Base-by-base conservation (phyloP, 202 grass and related monocot genomes). In the Setaria viridis region DNA sequence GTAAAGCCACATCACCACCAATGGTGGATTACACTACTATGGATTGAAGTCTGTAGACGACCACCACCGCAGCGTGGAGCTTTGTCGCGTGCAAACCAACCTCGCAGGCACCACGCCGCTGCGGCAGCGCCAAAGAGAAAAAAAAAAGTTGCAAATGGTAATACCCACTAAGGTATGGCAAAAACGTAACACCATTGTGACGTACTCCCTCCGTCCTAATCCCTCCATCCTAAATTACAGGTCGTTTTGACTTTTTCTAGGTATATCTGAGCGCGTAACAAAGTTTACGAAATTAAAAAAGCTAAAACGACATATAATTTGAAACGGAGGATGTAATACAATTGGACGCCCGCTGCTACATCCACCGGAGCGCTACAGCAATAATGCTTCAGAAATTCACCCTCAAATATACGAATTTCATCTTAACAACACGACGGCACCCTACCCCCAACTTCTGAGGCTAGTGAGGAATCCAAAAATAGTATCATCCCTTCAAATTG, bases 381-480 rank as follows among this genome's bases (percentile, higher is more conserved):
- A 72, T 62, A 62, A 72, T 74, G 58, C 72, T 55, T 87, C 34
- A 1, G 49, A 87, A 68, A 86, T 87, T 45, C 39, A 82, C 37
- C 37, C 41, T 79, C 58, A 69, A 86, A 68, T 79, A 56, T 74
- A 87, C 57, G 53, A 77, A 65, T 83, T 87, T 55, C 35, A 87
- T 15, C 42, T 74, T 79, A 33, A 68, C 76, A 67, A 84, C n/a
- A 74, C n/a, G 57, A 50, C 56, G 32, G 39, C 72, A 79, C 59
- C 88, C 79, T 78, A 90, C 5, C 48, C 83, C 57, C 67, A 74
- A 54, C 70, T 78, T 78, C 83, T 83, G 66, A 62, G 79, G 53
- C 83, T 72, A 83, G 43, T 10, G 57, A 86, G 64, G 72, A 82
- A 82, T 72, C 5, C 9, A 34, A 53, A 64, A 78, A n/a, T 77